Conservation (phyloP, 2,329 filamentous ascomycete species). For the Calonectria fujianensis region DNA sequence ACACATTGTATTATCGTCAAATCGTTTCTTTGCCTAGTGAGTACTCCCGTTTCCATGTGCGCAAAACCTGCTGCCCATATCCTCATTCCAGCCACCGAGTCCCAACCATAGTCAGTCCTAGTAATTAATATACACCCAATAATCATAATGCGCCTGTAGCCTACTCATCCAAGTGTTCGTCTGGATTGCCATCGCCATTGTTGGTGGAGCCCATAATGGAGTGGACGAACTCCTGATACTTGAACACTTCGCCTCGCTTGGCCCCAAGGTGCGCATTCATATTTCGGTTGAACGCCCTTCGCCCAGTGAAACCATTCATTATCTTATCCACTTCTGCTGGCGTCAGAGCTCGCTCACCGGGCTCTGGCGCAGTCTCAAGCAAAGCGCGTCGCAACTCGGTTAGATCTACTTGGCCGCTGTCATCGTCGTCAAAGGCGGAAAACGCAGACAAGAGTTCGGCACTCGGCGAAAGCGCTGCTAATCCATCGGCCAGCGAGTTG, state of each 20-base stretch:
- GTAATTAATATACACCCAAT: conserved; percentile 31
- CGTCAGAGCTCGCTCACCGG: conserved; percentile 78
- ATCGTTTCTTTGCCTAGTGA: conserved; percentile 25
- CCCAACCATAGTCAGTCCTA: conserved; percentile 17
- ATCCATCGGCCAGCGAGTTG: conserved; percentile 84
- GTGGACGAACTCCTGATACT: conserved; percentile 93
- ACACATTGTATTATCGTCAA: conserved; percentile 27
- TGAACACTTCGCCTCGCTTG: conserved; percentile 90
- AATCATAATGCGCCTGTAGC: neutral
- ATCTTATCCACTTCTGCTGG: conserved; percentile 89
- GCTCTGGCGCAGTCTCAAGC: conserved; percentile 86
- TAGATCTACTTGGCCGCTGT: conserved; percentile 93
- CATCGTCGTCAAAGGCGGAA: conserved; percentile 95
- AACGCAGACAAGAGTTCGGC: conserved; percentile 92
- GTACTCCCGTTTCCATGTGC: conserved; percentile 23
- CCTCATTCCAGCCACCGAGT: conserved; percentile 20
- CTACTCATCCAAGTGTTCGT: conserved; percentile 54
- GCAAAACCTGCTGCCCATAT: conserved; percentile 28
- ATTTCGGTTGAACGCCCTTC: conserved; percentile 85
- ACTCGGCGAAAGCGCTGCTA: conserved; percentile 84
- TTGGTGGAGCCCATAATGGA: conserved; percentile 76
- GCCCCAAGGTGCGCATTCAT: conserved; percentile 70
- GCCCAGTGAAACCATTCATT: conserved; percentile 89
- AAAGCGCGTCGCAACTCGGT: conserved; percentile 88
- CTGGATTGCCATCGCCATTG: conserved; percentile 58